Conservation (phyloP, 2,329 filamentous ascomycete species). For the Ascosphaera aggregata region DNA sequence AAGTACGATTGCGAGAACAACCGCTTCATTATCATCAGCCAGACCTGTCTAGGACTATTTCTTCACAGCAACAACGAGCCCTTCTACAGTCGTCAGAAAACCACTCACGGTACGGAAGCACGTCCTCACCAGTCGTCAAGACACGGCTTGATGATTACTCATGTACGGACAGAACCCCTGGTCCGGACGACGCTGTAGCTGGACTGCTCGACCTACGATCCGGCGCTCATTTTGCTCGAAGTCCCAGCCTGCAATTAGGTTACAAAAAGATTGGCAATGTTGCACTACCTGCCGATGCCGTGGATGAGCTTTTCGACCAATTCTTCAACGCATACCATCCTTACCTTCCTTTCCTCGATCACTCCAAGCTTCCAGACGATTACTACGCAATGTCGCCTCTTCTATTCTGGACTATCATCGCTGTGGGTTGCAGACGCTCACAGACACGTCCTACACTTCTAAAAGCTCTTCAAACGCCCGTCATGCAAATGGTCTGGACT, state of each 20-base stretch:
- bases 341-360: conserved; percentile 39
- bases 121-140: conserved; percentile 9
- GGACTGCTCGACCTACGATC: conserved; percentile 26
- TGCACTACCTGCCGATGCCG: conserved; percentile 19
- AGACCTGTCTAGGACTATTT: too few relatives aligned
- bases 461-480: conserved; percentile 26
- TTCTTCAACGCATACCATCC: conserved; percentile 42
- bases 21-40: too few relatives aligned
- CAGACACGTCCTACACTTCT: conserved; percentile 30
- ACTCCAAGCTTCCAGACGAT: conserved; percentile 28
- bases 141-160: conserved; percentile 10
- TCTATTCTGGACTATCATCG: conserved; percentile 45
- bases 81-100: too few relatives aligned
- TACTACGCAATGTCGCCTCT: conserved; percentile 36
- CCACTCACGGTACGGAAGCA: too few relatives aligned
- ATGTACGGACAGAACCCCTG: conserved; percentile 5
- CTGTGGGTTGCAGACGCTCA: conserved; percentile 37
- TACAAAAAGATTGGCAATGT: conserved; percentile 30
- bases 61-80: conserved; percentile 4
- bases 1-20: too few relatives aligned
- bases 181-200: conserved; percentile 26
- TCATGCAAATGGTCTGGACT: conserved; percentile 36
- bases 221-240: conserved; percentile 23
- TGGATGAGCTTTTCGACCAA: conserved; percentile 22
- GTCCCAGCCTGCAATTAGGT: conserved; percentile 21